A percentile compares a stretch with the other conserved stretches of the same genome.
These are phyloP conservation scores for Alternaria conjuncta DNA, from an alignment of 2,329 filamentous ascomycete genomes.

Conservation along the genomic window DNA sequence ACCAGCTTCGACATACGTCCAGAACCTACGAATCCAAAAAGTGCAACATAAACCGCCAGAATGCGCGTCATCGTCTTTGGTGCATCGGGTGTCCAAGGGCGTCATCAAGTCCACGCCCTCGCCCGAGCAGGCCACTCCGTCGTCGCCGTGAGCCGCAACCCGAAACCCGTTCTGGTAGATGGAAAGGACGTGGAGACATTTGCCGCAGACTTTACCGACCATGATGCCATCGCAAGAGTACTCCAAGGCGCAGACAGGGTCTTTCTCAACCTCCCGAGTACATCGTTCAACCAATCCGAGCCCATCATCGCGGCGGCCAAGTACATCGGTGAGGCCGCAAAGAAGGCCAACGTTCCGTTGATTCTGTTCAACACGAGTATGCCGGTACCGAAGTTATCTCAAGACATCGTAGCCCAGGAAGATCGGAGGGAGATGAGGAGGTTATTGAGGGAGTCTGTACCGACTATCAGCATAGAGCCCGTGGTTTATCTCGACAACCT, in stretches of 20 bases:
- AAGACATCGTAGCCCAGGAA: conserved; percentile 39
- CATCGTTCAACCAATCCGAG: conserved; percentile 34
- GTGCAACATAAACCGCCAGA: not conserved
- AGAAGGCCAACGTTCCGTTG: conserved; percentile 18
- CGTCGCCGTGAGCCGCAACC: conserved; percentile 36
- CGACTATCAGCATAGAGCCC: conserved; percentile 45
- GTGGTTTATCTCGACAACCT: conserved; percentile 51
- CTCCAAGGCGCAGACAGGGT: conserved; percentile 27
- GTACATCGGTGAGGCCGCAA: conserved; percentile 27
- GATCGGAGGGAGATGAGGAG: conserved; percentile 40
- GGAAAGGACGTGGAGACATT: conserved; percentile 22
- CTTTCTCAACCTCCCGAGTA: conserved; percentile 39
- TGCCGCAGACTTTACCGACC: conserved; percentile 32
- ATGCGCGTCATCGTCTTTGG: conserved; percentile 41
- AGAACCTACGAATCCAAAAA: not conserved
- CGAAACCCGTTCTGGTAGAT: conserved; percentile 22
- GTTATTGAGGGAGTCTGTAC: conserved; percentile 42
- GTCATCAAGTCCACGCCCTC: conserved; percentile 36
- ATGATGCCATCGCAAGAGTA: conserved; percentile 16
- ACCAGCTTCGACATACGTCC: not conserved
- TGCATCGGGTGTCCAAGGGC: conserved; percentile 39
- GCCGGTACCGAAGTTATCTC: conserved; percentile 28
- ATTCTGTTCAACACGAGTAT: conserved; percentile 42
- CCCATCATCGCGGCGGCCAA: conserved; percentile 33
- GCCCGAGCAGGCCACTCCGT: conserved; percentile 31